A percentile compares a stretch with the other conserved stretches of the same genome.
Evolutionary conservation across 345 rosid species (phyloP).

Genomic region (Orychophragmus violaceus): DNA sequence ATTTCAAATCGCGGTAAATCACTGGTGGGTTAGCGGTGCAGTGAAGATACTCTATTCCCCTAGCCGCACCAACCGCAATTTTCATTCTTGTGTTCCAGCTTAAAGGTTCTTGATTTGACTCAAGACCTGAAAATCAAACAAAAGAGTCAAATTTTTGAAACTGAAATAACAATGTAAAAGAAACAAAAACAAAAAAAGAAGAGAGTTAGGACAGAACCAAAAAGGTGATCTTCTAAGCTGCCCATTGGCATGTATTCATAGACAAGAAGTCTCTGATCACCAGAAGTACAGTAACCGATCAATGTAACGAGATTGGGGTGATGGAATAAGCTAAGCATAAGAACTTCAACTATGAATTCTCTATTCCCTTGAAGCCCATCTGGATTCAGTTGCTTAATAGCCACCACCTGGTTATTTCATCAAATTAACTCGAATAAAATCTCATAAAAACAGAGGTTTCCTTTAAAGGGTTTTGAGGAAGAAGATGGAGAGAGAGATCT

Average conservation of each 20-base stretch:
- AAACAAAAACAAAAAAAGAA: not conserved
- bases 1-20: slow-evolving; percentile 88
- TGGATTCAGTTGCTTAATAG: slow-evolving; percentile 81
- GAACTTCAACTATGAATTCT: slow-evolving; percentile 95
- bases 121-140: slow-evolving; percentile 42
- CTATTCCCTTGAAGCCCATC: slow-evolving; percentile 86
- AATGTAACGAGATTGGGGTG: slow-evolving; percentile 82
- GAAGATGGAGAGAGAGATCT: slow-evolving; percentile 14
- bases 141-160: not conserved
- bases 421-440: slow-evolving; percentile 12
- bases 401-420: slow-evolving; percentile 66
- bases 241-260: slow-evolving; percentile 96
- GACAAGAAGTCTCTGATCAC: slow-evolving; percentile 93
- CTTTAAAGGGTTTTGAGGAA: not conserved
- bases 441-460: not conserved
- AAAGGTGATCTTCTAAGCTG: slow-evolving; percentile 93
- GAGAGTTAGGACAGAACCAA: slow-evolving; percentile 44
- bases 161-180: not conserved
- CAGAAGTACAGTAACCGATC: slow-evolving; percentile 87
- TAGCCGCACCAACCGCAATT: slow-evolving; percentile 86
- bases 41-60: slow-evolving; percentile 86
- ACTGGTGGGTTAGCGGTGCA: slow-evolving; percentile 92
- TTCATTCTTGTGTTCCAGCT: slow-evolving; percentile 78
- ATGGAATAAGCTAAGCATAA: slow-evolving; percentile 89
- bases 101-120: slow-evolving; percentile 46